These are phyloP conservation scores for Geotrichum candidum DNA, from an alignment of 1,139 yeast genomes.

Conservation along the genomic window DNA sequence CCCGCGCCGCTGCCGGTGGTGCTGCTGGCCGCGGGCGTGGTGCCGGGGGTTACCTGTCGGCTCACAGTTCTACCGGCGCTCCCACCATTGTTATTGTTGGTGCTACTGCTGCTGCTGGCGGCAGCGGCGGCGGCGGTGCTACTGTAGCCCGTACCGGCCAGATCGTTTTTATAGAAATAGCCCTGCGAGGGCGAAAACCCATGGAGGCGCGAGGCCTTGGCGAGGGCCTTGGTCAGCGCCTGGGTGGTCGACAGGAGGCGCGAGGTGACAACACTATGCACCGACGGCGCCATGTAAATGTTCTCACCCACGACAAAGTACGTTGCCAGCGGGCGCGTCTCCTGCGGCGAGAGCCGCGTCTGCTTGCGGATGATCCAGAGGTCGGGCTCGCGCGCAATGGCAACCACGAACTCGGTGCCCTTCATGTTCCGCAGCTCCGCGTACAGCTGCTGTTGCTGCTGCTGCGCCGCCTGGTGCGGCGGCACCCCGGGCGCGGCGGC, in stretches of 20 bases:
- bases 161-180: conserved; percentile 27
- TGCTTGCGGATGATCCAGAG: conserved; percentile 89
- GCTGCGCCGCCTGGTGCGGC: neutral
- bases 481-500: conserved; percentile 9
- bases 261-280: conserved; percentile 50
- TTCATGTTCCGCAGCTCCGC: conserved; percentile 66
- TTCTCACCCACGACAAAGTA: conserved; percentile 89
- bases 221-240: conserved; percentile 30
- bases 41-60: neutral
- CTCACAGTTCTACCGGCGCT: neutral
- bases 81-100: neutral
- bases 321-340: conserved; percentile 55
- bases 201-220: conserved; percentile 33
- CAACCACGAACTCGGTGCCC: conserved; percentile 79
- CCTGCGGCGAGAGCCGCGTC: conserved; percentile 49
- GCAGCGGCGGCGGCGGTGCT: neutral
- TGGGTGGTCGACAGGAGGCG: conserved; percentile 41
- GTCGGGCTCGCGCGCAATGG: conserved; percentile 76
- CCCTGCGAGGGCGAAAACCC: conserved; percentile 36
- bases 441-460: conserved; percentile 30
- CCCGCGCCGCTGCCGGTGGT: neutral
- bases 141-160: neutral
- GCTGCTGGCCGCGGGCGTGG: neutral
- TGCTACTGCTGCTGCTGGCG: neutral
- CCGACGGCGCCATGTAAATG: conserved; percentile 81